Evolutionary conservation across 73 alveolate genomes (phyloP).

Genomic region (Stentor coeruleus): DNA sequence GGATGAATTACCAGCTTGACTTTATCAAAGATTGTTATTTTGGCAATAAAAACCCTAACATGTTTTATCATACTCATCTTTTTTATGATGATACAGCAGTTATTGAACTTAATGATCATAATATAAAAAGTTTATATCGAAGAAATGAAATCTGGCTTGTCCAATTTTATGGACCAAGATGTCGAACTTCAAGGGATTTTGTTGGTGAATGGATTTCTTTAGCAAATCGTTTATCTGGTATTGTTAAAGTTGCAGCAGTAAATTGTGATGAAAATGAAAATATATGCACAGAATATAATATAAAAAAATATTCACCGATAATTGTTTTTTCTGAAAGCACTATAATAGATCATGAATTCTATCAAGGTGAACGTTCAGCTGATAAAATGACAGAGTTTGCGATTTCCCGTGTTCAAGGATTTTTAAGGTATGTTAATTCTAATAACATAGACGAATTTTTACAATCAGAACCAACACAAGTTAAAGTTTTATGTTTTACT

Average conservation of each 20-base stretch:
- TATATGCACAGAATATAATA: conserved; percentile 93
- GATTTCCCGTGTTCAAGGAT: conserved; percentile 75
- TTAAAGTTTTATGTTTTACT: conserved; percentile 85
- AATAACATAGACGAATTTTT: conserved; percentile 85
- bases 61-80: conserved; percentile 37
- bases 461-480: conserved; percentile 60
- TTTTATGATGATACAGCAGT: conserved; percentile 87
- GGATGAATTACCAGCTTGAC: not conserved
- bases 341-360: conserved; percentile 72
- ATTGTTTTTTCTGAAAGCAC: conserved; percentile 79
- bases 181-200: conserved; percentile 50
- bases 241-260: conserved; percentile 92
- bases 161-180: conserved; percentile 72
- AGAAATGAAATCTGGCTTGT: conserved; percentile 94
- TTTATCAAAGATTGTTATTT: not conserved
- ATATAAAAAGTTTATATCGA: conserved; percentile 75
- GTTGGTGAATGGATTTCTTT: conserved; percentile 70
- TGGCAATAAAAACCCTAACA: not conserved
- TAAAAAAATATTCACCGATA: conserved; percentile 72
- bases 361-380: conserved; percentile 67
- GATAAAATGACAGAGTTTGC: conserved; percentile 81
- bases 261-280: conserved; percentile 96
- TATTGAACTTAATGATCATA: conserved; percentile 68
- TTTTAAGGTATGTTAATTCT: conserved; percentile 83
- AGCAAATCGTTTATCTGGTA: conserved; percentile 91